These are phyloP conservation scores for Stereocaulon alpinum DNA, from an alignment of 495 filamentous ascomycete species.

Conservation along the genomic window DNA sequence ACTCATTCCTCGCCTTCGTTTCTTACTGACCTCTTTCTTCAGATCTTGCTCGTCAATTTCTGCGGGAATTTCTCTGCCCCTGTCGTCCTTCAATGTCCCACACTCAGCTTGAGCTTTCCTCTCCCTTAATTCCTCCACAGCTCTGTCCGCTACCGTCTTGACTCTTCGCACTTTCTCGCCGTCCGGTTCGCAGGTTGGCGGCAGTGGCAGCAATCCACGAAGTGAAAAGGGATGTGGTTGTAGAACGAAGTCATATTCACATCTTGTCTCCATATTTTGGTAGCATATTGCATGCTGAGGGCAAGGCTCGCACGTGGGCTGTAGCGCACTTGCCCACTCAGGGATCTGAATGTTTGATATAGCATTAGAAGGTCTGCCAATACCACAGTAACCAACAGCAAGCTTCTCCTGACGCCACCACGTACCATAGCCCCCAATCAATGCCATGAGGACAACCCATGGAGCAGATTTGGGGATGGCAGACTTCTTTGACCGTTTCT, in stretches of 20 bases:
- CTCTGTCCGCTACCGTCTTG: slow-evolving; percentile 75
- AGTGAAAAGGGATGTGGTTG: slow-evolving; percentile 75
- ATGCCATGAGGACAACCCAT: slow-evolving; percentile 52
- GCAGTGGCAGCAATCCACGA: slow-evolving; percentile 68
- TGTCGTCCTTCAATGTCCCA: slow-evolving; percentile 56
- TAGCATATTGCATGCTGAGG: slow-evolving; percentile 87
- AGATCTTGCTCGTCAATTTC: slow-evolving; percentile 66
- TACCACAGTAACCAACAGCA: slow-evolving; percentile 87
- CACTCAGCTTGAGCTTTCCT: slow-evolving; percentile 84
- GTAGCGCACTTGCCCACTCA: slow-evolving; percentile 54
- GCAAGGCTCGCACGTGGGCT: slow-evolving; percentile 84
- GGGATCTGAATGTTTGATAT: slow-evolving; percentile 44
- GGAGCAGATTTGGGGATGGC: slow-evolving; percentile 42
- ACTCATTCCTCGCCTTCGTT: slow-evolving; percentile 66
- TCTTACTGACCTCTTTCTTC: slow-evolving; percentile 61
- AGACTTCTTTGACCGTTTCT: slow-evolving; percentile 19
- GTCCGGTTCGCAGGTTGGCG: slow-evolving; percentile 92
- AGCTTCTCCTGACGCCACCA: slow-evolving; percentile 94
- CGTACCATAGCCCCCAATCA: slow-evolving; percentile 59
- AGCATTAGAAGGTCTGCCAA: slow-evolving; percentile 55
- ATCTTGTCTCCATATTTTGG: slow-evolving; percentile 59
- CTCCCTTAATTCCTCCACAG: slow-evolving; percentile 78
- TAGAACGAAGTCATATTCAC: slow-evolving; percentile 79
- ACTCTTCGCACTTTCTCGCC: slow-evolving; percentile 83
- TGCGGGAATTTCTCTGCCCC: slow-evolving; percentile 47